Conservation (phyloP, 2,329 filamentous ascomycete species). For the Zymoseptoria brevis region DNA sequence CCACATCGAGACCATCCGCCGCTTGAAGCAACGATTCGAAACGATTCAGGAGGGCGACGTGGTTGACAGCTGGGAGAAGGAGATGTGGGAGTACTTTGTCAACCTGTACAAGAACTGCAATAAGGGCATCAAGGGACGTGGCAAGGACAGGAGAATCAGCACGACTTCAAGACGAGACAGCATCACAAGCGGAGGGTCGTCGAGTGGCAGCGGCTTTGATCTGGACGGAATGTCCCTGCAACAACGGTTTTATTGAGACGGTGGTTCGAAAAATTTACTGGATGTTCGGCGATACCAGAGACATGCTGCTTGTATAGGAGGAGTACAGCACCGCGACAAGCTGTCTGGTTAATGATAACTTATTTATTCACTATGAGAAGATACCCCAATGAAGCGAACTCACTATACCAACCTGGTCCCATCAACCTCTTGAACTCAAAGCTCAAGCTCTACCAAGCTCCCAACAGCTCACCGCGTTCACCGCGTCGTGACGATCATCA, state of each 20-base stretch:
- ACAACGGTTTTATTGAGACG: background rate
- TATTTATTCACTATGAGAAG: background rate
- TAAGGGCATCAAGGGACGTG: constrained; percentile 94
- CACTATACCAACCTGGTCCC: background rate
- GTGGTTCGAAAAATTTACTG: background rate
- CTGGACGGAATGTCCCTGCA: background rate
- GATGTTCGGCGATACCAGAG: background rate
- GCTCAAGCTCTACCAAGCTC: background rate
- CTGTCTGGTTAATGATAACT: background rate
- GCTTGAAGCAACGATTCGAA: constrained; percentile 64
- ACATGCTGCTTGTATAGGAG: background rate
- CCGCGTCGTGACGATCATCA: background rate
- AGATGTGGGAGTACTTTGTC: constrained; percentile 77
- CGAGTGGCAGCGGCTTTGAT: background rate
- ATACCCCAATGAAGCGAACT: background rate
- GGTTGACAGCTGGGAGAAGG: constrained; percentile 61
- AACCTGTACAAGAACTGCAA: constrained; percentile 95
- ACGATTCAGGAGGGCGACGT: constrained; percentile 52
- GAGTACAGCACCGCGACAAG: background rate
- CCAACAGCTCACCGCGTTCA: background rate
- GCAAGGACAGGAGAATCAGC: constrained; percentile 67
- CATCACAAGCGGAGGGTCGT: constrained; percentile 5
- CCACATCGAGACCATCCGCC: constrained; percentile 64
- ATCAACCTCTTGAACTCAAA: background rate
- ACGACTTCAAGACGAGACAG: constrained; percentile 21